phyloP scores from a whole-genome alignment of 805 yeast species.

The Saccharomycopsis fodiens region DNA sequence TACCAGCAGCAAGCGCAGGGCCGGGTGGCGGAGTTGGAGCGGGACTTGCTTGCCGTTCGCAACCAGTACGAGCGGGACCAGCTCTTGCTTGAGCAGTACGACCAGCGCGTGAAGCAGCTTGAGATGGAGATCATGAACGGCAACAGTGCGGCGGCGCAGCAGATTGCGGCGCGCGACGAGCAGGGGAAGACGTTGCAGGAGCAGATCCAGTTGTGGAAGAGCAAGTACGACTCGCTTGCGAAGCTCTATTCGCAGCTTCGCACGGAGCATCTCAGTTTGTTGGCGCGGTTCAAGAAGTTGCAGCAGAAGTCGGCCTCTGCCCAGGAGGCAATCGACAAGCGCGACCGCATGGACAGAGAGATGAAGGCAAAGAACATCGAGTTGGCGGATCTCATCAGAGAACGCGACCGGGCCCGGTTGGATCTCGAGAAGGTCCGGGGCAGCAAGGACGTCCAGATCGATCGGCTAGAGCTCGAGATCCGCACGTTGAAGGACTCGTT shows the following conservation, averaged over 20 bases:
- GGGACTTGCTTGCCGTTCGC: conserved; percentile 64
- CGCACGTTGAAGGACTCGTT: conserved; percentile 53
- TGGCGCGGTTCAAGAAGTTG: conserved; percentile 69
- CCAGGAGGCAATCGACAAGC: conserved; percentile 79
- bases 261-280: conserved; percentile 78
- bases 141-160: conserved; percentile 60
- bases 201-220: conserved; percentile 71
- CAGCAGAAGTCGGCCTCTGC: conserved; percentile 86
- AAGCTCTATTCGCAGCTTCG: conserved; percentile 84
- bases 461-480: conserved; percentile 54
- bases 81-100: conserved; percentile 77
- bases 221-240: conserved; percentile 83
- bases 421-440: conserved; percentile 70
- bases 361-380: conserved; percentile 80
- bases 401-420: conserved; percentile 80
- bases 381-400: conserved; percentile 80
- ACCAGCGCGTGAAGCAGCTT: conserved; percentile 70
- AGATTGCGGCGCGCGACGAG: conserved; percentile 69
- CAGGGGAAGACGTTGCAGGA: conserved; percentile 60
- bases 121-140: conserved; percentile 63
- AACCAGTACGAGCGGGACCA: conserved; percentile 86
- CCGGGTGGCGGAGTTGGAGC: conserved; percentile 71
- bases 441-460: conserved; percentile 56
- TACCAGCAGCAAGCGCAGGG: conserved; percentile 70
- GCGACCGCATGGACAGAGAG: conserved; percentile 76